phyloP scores from a whole-genome alignment of 805 yeast species.

The Wickerhamomyces mucosus region DNA sequence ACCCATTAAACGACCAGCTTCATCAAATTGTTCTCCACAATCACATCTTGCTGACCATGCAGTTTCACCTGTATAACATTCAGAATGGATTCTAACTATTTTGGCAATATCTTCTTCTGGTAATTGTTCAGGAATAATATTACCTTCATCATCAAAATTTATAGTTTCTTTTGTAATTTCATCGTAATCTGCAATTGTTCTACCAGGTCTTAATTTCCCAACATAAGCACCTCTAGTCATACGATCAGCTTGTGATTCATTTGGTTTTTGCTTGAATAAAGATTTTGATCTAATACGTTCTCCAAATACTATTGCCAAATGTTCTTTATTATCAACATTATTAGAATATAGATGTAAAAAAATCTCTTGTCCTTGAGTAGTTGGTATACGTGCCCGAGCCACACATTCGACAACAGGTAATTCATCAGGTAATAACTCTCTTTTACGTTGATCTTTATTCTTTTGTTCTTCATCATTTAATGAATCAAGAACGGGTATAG shows the following conservation, averaged over 20 bases:
- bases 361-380: slow-evolving; percentile 90
- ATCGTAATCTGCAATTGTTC: slow-evolving; percentile 60
- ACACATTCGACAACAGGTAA: slow-evolving; percentile 79
- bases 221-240: slow-evolving; percentile 99
- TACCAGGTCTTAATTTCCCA: slow-evolving; percentile 84
- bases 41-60: slow-evolving; percentile 99
- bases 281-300: slow-evolving; percentile 77
- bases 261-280: slow-evolving; percentile 48
- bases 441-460: slow-evolving; percentile 15
- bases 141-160: slow-evolving; percentile 31
- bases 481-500: slow-evolving; percentile 16
- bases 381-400: slow-evolving; percentile 94
- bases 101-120: slow-evolving; percentile 32
- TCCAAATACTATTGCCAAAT: slow-evolving; percentile 94
- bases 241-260: slow-evolving; percentile 82
- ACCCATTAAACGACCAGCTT: slow-evolving; percentile 93
- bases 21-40: slow-evolving; percentile 98
- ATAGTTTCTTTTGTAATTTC: slow-evolving; percentile 28
- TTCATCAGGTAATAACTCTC: slow-evolving; percentile 36
- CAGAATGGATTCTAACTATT: slow-evolving; percentile 87
- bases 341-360: slow-evolving; percentile 85
- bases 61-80: slow-evolving; percentile 97
- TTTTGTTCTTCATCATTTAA: no score
- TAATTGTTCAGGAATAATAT: slow-evolving; percentile 20
- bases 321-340: slow-evolving; percentile 84